Evolutionary conservation across 1,139 yeast species (phyloP).

Genomic region (Magnusiomyces suaveolens): DNA sequence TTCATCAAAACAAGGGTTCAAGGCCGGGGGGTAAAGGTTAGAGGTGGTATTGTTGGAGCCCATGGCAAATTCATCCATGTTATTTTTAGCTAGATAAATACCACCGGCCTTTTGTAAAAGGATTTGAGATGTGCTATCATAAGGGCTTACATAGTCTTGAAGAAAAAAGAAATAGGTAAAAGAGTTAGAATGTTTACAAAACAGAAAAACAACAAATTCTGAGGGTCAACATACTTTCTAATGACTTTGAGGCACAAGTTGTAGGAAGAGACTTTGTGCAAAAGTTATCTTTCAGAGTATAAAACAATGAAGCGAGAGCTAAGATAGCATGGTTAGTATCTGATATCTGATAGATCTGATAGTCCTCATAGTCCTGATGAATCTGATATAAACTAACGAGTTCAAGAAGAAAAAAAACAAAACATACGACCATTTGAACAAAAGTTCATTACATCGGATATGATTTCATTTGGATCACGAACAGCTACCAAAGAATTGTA

Average conservation of each 20-base stretch:
- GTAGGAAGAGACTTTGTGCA: slow-evolving; percentile 55
- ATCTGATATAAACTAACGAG: too few species aligned
- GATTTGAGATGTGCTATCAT: slow-evolving; percentile 61
- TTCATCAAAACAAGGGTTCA: slow-evolving; percentile 48
- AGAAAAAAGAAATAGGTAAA: too few species aligned
- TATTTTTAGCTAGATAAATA: slow-evolving; percentile 62
- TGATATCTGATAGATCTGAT: too few species aligned
- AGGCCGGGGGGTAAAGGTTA: slow-evolving; percentile 47
- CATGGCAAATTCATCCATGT: slow-evolving; percentile 97
- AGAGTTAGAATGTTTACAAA: too few species aligned
- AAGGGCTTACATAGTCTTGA: slow-evolving; percentile 62
- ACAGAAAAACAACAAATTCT: too few species aligned
- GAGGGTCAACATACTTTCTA: slow-evolving; percentile 29
- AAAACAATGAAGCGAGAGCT: slow-evolving; percentile 24
- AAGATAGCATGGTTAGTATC: too few species aligned
- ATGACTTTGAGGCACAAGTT: slow-evolving; percentile 63
- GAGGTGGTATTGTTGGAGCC: slow-evolving; percentile 53
- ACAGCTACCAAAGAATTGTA: slow-evolving; percentile 31
- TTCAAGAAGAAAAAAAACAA: too few species aligned
- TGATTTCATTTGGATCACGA: slow-evolving; percentile 8
- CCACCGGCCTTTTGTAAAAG: slow-evolving; percentile 47
- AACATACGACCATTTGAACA: too few species aligned
- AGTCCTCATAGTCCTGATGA: too few species aligned
- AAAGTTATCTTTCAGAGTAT: slow-evolving; percentile 70
- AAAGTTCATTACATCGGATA: slow-evolving; percentile 8